A percentile compares a stretch with the other conserved stretches of the same genome.
Evolutionary conservation across 2,329 filamentous ascomycete species (phyloP).

Genomic region (Epichloe glyceriae): DNA sequence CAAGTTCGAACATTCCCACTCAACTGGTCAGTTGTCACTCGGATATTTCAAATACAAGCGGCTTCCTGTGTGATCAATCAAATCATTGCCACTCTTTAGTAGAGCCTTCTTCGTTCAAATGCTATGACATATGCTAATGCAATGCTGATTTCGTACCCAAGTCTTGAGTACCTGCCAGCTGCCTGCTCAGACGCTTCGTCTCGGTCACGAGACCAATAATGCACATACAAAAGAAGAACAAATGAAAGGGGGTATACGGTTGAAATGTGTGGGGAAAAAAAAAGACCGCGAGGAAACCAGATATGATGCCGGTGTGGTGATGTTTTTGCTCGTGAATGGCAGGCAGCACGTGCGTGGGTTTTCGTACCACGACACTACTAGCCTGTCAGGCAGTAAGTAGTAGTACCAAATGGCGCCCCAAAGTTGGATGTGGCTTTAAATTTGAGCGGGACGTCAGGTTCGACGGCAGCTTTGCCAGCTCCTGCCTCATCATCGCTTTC

Average conservation of each 20-base stretch:
- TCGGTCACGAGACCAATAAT: not conserved
- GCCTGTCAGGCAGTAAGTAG: conserved; percentile 2
- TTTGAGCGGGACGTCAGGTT: conserved; percentile 32
- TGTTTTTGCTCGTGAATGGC: no score
- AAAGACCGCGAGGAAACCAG: not conserved
- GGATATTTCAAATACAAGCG: no score
- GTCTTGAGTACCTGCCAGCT: not conserved
- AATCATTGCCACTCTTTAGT: not conserved
- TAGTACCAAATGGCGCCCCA: conserved; percentile 30
- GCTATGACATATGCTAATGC: conserved; percentile 2
- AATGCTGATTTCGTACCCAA: not conserved
- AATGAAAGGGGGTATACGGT: conserved; percentile 3
- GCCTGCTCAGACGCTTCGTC: not conserved
- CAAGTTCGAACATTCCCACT: no score
- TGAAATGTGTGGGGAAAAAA: not conserved
- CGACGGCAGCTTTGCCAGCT: conserved; percentile 15
- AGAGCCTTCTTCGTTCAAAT: not conserved
- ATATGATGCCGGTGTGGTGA: no score
- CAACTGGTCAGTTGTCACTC: no score
- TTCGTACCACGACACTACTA: not conserved
- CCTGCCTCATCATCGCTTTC: conserved; percentile 15
- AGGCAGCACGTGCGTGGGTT: not conserved
- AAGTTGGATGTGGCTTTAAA: conserved; percentile 34
- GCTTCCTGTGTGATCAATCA: no score
- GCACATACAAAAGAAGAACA: not conserved